Evolutionary conservation across 208 protist genomes (phyloP).

Genomic region (Acanthamoeba royreba): DNA sequence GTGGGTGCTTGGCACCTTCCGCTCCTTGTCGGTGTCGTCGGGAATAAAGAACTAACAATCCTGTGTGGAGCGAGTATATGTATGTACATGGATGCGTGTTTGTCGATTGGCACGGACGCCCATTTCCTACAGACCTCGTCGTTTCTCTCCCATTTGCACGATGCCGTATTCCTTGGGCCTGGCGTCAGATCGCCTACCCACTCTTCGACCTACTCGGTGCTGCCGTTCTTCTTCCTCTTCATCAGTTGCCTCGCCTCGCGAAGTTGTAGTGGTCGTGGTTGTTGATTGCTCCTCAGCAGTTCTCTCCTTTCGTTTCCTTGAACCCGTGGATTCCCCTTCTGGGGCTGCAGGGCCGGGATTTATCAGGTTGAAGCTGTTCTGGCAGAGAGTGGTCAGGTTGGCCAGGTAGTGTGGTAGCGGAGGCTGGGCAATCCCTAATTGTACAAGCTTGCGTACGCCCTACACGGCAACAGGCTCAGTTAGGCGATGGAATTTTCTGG

Average conservation of each 20-base stretch:
- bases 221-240: background rate
- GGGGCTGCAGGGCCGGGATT: background rate
- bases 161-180: background rate
- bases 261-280: background rate
- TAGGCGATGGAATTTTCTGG: background rate
- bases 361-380: background rate
- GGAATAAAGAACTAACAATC: too few relatives aligned
- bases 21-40: too few relatives aligned
- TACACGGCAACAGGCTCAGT: background rate
- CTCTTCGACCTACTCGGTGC: background rate
- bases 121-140: too few relatives aligned
- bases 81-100: too few relatives aligned
- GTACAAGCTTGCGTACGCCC: background rate
- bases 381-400: background rate
- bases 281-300: background rate
- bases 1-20: too few relatives aligned
- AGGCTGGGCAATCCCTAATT: background rate
- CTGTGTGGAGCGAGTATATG: too few relatives aligned
- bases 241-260: background rate
- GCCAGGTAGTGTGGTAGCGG: background rate
- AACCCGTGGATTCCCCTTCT: background rate
- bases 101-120: too few relatives aligned
- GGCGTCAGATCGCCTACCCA: background rate
- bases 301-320: background rate
- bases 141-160: background rate